Evolutionary conservation across 176 grass and related monocot genomes (phyloP).

Genomic region (Rhynchospora breviuscula): DNA sequence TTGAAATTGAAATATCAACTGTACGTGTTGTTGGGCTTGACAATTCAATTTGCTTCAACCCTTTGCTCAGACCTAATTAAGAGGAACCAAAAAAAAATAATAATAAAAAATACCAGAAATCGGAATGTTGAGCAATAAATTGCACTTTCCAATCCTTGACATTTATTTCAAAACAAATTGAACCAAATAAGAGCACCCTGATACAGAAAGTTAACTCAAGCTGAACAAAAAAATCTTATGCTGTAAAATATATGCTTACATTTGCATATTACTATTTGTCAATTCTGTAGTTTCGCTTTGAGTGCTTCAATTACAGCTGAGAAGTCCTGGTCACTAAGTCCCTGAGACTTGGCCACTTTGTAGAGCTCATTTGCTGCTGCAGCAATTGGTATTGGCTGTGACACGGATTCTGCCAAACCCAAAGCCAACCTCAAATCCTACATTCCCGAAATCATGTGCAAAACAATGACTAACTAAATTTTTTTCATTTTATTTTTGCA

Average conservation of each 20-base stretch:
- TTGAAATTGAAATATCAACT: neutral
- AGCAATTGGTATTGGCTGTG: conserved; percentile 70
- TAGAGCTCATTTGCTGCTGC: conserved; percentile 82
- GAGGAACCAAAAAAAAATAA: neutral
- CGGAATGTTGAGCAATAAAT: neutral
- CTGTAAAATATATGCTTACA: neutral
- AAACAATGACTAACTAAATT: neutral
- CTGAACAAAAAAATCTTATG: neutral
- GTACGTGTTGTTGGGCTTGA: neutral
- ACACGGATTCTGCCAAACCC: conserved; percentile 64
- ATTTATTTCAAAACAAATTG: neutral
- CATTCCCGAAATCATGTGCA: conserved; percentile 5
- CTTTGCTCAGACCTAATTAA: neutral
- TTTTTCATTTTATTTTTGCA: neutral
- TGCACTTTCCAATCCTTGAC: neutral
- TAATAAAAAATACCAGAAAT: neutral
- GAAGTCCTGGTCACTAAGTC: conserved; percentile 66
- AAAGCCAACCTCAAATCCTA: conserved; percentile 84
- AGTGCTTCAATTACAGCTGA: conserved; percentile 75
- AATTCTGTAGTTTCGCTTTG: conserved; percentile 40
- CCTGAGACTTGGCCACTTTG: conserved; percentile 69
- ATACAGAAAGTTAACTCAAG: no score
- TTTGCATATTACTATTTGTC: neutral
- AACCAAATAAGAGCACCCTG: neutral
- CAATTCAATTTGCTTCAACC: neutral